Evolutionary conservation across 2,329 filamentous ascomycete species (phyloP).

Genomic region (Aspergillus glaucus): DNA sequence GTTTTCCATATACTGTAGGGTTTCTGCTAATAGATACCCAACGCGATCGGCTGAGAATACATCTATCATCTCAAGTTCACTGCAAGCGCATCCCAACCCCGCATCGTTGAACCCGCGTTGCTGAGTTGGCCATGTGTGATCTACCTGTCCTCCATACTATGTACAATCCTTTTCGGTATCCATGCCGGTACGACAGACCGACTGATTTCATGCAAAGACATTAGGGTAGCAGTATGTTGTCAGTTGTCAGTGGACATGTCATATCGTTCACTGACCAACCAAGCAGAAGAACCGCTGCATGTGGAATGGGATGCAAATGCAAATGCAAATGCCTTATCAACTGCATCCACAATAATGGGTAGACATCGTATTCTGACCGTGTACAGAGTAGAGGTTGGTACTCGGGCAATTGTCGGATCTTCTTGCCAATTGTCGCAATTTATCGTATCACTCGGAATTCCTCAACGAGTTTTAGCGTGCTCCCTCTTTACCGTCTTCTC

Average conservation of each 20-base stretch:
- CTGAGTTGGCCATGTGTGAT: background rate
- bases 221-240: no score
- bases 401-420: background rate
- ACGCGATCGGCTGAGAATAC: no score
- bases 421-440: background rate
- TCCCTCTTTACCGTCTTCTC: background rate
- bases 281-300: background rate
- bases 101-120: background rate
- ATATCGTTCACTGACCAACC: background rate
- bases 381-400: background rate
- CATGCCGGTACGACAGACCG: no score
- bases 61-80: no score
- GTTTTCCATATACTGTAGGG: no score
- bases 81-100: background rate
- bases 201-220: background rate
- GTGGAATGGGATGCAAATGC: background rate
- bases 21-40: no score
- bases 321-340: background rate
- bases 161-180: background rate
- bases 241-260: no score
- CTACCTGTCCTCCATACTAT: background rate
- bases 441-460: background rate
- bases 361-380: background rate
- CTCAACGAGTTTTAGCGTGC: background rate
- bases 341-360: background rate